These are phyloP conservation scores for Phaeosphaeria sp. DNA, from an alignment of 2,329 filamentous ascomycete genomes.

Conservation along the genomic window DNA sequence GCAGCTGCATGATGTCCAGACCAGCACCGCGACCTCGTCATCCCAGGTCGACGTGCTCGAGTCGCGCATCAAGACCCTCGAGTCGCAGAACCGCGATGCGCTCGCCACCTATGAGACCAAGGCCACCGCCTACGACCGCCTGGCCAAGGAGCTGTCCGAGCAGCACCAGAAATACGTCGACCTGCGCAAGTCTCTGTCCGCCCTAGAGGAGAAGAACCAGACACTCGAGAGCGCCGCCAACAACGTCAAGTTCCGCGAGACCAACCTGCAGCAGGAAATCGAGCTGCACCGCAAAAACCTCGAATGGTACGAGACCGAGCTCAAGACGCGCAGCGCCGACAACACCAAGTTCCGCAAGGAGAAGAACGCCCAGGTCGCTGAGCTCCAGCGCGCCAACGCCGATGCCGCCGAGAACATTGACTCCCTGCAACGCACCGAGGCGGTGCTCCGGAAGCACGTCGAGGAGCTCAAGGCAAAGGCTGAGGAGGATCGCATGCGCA, in stretches of 20 bases:
- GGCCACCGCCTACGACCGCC: slow-evolving; percentile 81
- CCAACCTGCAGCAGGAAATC: slow-evolving; percentile 87
- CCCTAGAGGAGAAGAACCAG: slow-evolving; percentile 84
- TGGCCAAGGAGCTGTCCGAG: slow-evolving; percentile 84
- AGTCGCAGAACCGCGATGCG: slow-evolving; percentile 91
- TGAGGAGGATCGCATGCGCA: slow-evolving; percentile 80
- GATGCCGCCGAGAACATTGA: slow-evolving; percentile 81
- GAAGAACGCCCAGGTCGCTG: slow-evolving; percentile 86
- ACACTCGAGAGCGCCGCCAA: slow-evolving; percentile 79
- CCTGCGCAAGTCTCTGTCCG: slow-evolving; percentile 80
- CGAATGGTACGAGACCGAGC: slow-evolving; percentile 90
- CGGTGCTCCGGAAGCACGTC: slow-evolving; percentile 78
- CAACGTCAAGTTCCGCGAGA: slow-evolving; percentile 87
- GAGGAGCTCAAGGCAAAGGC: slow-evolving; percentile 86
- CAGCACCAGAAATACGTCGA: slow-evolving; percentile 89
- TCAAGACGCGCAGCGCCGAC: slow-evolving; percentile 88
- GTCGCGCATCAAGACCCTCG: slow-evolving; percentile 83
- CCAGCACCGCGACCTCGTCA: slow-evolving; percentile 74
- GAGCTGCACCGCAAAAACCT: slow-evolving; percentile 87
- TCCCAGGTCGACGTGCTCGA: slow-evolving; percentile 79
- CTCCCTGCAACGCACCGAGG: slow-evolving; percentile 78
- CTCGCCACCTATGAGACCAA: slow-evolving; percentile 89
- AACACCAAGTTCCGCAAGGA: slow-evolving; percentile 92
- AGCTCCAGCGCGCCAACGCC: slow-evolving; percentile 87
- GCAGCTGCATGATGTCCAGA: slow-evolving; percentile 79